These are phyloP conservation scores for Penicillium chermesinum DNA, from an alignment of 495 filamentous ascomycete genomes.

Conservation along the genomic window DNA sequence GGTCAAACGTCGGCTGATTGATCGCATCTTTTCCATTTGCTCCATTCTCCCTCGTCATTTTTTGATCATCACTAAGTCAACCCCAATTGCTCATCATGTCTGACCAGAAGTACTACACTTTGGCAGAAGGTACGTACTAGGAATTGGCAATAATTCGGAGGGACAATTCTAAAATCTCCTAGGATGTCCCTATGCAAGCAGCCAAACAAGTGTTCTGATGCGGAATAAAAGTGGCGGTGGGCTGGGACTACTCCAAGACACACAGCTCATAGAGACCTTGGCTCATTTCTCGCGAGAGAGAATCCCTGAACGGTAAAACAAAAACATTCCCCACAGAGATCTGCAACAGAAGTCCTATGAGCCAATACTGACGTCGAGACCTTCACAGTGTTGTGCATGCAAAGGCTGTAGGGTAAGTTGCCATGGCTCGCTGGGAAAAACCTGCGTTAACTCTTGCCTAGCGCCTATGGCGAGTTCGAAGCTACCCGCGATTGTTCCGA, in stretches of 20 bases:
- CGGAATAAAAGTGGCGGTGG: background rate
- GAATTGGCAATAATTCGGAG: too few species aligned
- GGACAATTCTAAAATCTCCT: too few species aligned
- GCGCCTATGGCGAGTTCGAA: constrained; percentile 60
- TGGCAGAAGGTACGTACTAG: too few species aligned
- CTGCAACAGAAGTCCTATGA: too few species aligned
- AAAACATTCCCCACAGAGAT: too few species aligned
- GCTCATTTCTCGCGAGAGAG: constrained; percentile 7
- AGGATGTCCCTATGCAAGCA: constrained; percentile 10
- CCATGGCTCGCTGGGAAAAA: background rate
- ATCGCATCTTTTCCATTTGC: too few species aligned
- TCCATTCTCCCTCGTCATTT: too few species aligned
- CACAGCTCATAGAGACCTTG: constrained; percentile 5
- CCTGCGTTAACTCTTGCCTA: constrained; percentile 13
- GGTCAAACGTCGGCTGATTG: too few species aligned
- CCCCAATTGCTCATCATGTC: too few species aligned
- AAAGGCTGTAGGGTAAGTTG: constrained; percentile 41
- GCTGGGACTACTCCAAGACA: constrained; percentile 5
- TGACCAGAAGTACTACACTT: too few species aligned
- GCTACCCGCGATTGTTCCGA: constrained; percentile 51
- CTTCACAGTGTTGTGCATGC: constrained; percentile 54
- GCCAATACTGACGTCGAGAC: background rate
- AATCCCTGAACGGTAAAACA: constrained; percentile 7
- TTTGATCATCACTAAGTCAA: too few species aligned
- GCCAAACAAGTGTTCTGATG: constrained; percentile 1